Conservation (phyloP, 1,284 basidiomycete genomes). For the Microbotryum saponariae region DNA sequence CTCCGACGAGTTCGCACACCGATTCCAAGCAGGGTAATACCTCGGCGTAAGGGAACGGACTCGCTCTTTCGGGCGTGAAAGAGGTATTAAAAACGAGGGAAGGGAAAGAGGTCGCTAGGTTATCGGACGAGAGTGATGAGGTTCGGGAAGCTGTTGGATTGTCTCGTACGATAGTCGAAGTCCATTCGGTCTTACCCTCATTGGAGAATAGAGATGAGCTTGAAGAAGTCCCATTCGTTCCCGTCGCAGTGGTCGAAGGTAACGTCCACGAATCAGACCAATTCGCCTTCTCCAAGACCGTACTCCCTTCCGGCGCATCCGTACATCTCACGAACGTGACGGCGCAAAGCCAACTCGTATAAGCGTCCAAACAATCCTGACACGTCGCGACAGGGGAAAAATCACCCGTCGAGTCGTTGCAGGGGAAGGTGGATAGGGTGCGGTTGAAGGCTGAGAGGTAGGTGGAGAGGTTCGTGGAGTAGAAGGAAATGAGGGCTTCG, state of each 20-base stretch:
- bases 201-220: neutral
- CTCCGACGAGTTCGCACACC: slow-evolving; percentile 33
- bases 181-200: neutral
- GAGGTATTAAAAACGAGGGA: slow-evolving; percentile 15
- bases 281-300: slow-evolving; percentile 42
- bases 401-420: slow-evolving; percentile 34
- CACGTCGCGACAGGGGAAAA: slow-evolving; percentile 43
- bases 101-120: slow-evolving; percentile 21
- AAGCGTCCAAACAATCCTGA: slow-evolving; percentile 40
- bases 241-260: slow-evolving; percentile 1
- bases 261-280: slow-evolving; percentile 44
- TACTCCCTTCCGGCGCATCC: slow-evolving; percentile 39
- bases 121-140: slow-evolving; percentile 19
- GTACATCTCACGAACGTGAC: slow-evolving; percentile 43
- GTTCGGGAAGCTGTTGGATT: slow-evolving; percentile 26
- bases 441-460: slow-evolving; percentile 40
- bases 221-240: neutral
- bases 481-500: slow-evolving; percentile 34
- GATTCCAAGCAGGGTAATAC: slow-evolving; percentile 34
- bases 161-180: slow-evolving; percentile 15
- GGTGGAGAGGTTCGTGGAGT: slow-evolving; percentile 37
- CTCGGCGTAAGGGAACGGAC: slow-evolving; percentile 35
- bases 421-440: slow-evolving; percentile 44
- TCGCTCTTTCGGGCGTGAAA: slow-evolving; percentile 6
- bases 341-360: slow-evolving; percentile 43